phyloP scores from a whole-genome alignment of 2,329 filamentous ascomycete species.

The Pseudogymnoascus sp. region DNA sequence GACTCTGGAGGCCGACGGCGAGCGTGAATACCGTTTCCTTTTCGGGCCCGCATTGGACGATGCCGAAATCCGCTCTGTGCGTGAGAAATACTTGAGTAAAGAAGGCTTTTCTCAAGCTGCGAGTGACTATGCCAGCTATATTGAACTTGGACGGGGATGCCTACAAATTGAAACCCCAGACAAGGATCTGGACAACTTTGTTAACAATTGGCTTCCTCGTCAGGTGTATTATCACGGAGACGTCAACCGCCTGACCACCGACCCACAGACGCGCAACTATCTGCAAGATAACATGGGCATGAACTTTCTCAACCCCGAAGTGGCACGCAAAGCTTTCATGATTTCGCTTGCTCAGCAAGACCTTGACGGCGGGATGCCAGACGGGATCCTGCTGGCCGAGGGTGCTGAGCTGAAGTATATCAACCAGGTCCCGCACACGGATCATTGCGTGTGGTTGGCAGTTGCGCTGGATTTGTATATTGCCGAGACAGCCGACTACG shows the following conservation, averaged over 20 bases:
- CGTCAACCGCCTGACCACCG: slow-evolving; percentile 50
- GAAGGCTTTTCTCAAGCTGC: slow-evolving; percentile 40
- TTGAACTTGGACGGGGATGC: slow-evolving; percentile 43
- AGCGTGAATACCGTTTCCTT: slow-evolving; percentile 44
- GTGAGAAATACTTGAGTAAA: slow-evolving; percentile 41
- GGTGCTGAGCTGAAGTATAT: slow-evolving; percentile 53
- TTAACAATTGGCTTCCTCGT: slow-evolving; percentile 53
- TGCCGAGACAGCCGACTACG: slow-evolving; percentile 47
- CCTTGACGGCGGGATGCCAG: slow-evolving; percentile 48
- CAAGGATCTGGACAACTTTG: slow-evolving; percentile 47
- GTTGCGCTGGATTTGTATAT: slow-evolving; percentile 49
- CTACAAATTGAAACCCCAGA: slow-evolving; percentile 48
- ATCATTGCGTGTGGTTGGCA: slow-evolving; percentile 53
- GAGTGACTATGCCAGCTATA: slow-evolving; percentile 43
- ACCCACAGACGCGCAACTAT: slow-evolving; percentile 53
- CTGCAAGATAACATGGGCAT: slow-evolving; percentile 56
- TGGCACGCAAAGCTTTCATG: slow-evolving; percentile 42
- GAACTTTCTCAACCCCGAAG: slow-evolving; percentile 46
- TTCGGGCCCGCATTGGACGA: slow-evolving; percentile 49
- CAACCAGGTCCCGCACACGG: slow-evolving; percentile 54
- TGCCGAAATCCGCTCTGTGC: slow-evolving; percentile 40
- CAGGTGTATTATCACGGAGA: slow-evolving; percentile 54
- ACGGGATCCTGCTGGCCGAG: slow-evolving; percentile 46
- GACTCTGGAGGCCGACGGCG: slow-evolving; percentile 33
- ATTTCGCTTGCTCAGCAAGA: slow-evolving; percentile 47